Base-by-base conservation (phyloP, 2,329 filamentous ascomycete genomes). In the Rhexocercosporidium sp. region DNA sequence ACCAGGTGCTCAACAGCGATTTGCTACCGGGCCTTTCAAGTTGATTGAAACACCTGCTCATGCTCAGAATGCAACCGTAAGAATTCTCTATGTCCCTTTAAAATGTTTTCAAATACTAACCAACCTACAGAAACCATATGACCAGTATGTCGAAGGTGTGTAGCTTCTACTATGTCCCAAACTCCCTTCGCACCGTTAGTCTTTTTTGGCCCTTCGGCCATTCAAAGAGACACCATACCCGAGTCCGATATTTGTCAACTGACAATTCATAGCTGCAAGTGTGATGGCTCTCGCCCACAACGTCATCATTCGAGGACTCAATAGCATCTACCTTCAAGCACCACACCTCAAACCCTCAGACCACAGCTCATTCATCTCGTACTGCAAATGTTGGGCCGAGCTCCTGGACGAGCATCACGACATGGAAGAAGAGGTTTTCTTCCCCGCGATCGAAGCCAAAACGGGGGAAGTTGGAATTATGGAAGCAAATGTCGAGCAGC, bases 401-500 rank as follows among this genome's bases (percentile, higher is more conserved):
- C 66, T 79, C 25, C 46, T 83, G 1, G 64, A 79, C 39, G 70
- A 76, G 11, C 82, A 83, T 68, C 81, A 83, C 68, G 63, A 74
- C 0, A 61, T 69, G 0, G 81, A 83, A 65, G 82, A 83, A 59
- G 66, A 59, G 1, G 53, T 66, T 29, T 72, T 82, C 27, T 83
- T 83, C 67, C 79, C 81, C 0, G 69, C 71, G 0, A 76, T 83
- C 29, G 78, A 81, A 66, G 62, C 69, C n/a, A 66, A 79, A 27
- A 68, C 76, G 1, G 79, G 77, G 0, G 77, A 79, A 18, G 70
- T 71, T 49, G 81, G 79, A 0, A 66, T 82, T 25, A 82, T 83
- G 79, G 79, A 81, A 12, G 70, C 54, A 34, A 82, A 81, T 68
- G 71, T 82, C 5, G 75, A 78, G 22, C 79, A 83, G 62, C 82